Percentiles rank a stretch among this genome's conserved stretches.
Evolutionary conservation across 1,284 basidiomycete species (phyloP).

Genomic region (Malassezia furfur): DNA sequence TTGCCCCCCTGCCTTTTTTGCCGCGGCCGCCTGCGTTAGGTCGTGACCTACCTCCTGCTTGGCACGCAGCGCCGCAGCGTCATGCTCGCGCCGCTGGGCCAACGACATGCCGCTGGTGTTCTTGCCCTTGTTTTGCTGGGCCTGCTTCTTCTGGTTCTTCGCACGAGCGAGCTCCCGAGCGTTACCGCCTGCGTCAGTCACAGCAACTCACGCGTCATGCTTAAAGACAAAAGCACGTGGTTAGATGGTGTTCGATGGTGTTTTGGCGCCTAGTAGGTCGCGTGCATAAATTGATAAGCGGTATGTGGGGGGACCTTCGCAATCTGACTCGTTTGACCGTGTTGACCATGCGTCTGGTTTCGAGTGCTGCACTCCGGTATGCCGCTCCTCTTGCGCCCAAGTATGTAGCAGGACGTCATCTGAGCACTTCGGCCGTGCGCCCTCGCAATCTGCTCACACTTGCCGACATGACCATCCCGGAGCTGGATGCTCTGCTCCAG

Average conservation of each 20-base stretch:
- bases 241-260: no score
- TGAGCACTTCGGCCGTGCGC: no score
- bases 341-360: no score
- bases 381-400: no score
- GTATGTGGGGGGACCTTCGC: no score
- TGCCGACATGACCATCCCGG: slow-evolving; percentile 65
- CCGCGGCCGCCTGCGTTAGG: slow-evolving; percentile 14
- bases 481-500: slow-evolving; percentile 59
- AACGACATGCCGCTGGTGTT: slow-evolving; percentile 31
- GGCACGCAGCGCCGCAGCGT: slow-evolving; percentile 34
- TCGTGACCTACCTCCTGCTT: slow-evolving; percentile 38
- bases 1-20: slow-evolving; percentile 4
- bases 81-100: slow-evolving; percentile 34
- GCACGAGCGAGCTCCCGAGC: slow-evolving; percentile 44
- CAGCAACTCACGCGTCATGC: slow-evolving; percentile 14
- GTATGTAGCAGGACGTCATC: no score
- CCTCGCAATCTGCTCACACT: slow-evolving; percentile 58
- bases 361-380: no score
- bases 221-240: background rate
- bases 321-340: no score
- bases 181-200: slow-evolving; percentile 30
- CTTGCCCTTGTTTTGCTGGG: slow-evolving; percentile 35
- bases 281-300: no score
- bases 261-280: no score
- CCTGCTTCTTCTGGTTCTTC: slow-evolving; percentile 46